Evolutionary conservation across 1,139 yeast genomes (phyloP).

Genomic region (Hansenula anomala): DNA sequence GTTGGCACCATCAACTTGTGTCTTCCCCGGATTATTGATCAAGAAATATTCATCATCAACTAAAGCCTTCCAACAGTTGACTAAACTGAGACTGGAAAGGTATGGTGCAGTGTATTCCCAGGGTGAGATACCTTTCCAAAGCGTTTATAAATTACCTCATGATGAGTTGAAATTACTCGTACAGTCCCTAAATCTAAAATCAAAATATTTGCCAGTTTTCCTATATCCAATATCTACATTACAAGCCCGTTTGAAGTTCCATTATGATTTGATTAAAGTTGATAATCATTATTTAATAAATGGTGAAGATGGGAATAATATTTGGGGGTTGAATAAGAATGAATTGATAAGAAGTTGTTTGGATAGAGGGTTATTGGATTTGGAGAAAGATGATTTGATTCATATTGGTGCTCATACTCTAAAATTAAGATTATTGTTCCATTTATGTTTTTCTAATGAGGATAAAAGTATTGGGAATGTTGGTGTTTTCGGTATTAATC

Average conservation of each 20-base stretch:
- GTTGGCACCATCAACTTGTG: conserved; percentile 66
- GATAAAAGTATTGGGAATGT: conserved; percentile 15
- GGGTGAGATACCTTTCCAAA: conserved; percentile 22
- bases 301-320: conserved; percentile 3
- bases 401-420: conserved; percentile 18
- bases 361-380: conserved; percentile 43
- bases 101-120: conserved; percentile 6
- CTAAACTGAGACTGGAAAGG: conserved; percentile 23
- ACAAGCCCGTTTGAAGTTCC: no score
- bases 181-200: conserved; percentile 33
- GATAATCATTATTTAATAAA: conserved; percentile 43
- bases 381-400: conserved; percentile 12
- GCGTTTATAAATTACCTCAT: conserved; percentile 39
- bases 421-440: conserved; percentile 16
- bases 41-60: conserved; percentile 16
- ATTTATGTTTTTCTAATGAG: conserved; percentile 13
- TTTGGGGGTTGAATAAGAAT: conserved; percentile 39
- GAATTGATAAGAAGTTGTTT: conserved; percentile 45
- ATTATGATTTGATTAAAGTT: conserved; percentile 41
- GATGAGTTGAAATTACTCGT: conserved; percentile 33
- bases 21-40: conserved; percentile 44
- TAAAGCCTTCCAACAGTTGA: conserved; percentile 10
- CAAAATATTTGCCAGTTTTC: conserved; percentile 34
- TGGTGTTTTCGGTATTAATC: conserved; percentile 17
- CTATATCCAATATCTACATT: conserved; percentile 36